A percentile compares a stretch with the other conserved stretches of the same genome.
Evolutionary conservation across 306 rosid species (phyloP).

Genomic region (Casuarina cunninghamiana): DNA sequence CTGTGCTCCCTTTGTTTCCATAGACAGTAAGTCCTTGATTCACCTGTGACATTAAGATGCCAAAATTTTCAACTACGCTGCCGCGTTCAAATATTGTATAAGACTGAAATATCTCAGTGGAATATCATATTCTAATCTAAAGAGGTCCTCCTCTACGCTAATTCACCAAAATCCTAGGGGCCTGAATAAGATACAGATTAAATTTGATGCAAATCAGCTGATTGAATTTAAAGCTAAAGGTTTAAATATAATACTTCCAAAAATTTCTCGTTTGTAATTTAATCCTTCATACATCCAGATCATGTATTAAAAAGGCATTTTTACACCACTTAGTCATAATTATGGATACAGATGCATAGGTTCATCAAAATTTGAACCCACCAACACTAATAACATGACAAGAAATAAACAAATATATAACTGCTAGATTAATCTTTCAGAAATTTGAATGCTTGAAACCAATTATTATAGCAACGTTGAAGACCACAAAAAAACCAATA

Average conservation of each 20-base stretch:
- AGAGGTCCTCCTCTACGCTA: conserved; percentile 11
- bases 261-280: background rate
- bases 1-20: conserved; percentile 96
- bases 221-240: background rate
- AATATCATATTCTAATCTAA: conserved; percentile 1
- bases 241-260: background rate
- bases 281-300: background rate
- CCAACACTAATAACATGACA: background rate
- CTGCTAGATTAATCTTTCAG: background rate
- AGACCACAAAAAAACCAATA: background rate
- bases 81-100: background rate
- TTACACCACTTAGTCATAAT: background rate
- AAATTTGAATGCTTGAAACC: background rate
- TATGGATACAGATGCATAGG: background rate
- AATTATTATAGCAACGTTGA: background rate
- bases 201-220: conserved; percentile 7
- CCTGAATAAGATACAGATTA: conserved; percentile 5
- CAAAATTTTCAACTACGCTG: conserved; percentile 9
- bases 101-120: background rate
- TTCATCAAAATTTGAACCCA: conserved; percentile 2
- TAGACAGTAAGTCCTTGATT: conserved; percentile 91
- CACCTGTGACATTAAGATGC: conserved; percentile 49
- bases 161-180: conserved; percentile 1
- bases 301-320: background rate
- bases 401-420: background rate